Evolutionary conservation across 2,329 filamentous ascomycete genomes (phyloP), one percentile per base, ranked within the genome.

Genomic region (Trichoderma gracile): DNA sequence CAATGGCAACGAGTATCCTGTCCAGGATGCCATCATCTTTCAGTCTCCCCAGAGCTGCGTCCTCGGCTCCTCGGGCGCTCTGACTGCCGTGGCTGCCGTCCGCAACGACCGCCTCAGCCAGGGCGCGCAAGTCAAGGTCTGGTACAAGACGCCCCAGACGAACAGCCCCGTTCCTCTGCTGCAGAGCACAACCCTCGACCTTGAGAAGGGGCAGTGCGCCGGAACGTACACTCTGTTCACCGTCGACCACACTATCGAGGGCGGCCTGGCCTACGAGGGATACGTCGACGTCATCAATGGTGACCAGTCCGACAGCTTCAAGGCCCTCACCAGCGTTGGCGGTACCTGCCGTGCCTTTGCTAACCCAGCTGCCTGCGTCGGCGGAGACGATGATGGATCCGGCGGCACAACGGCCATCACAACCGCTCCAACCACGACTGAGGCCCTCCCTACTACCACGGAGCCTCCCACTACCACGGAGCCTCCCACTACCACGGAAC

Each of bases 41-140:
- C 85, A 87, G 72, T 76, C 74, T 21, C 80, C 82, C 1, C 84
- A 87, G 70, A 87, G 84, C 75, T 88, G 85, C 69, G 73, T 86
- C 17, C 71, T 79, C 5, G 75, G 79, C 45, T 74, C 72, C 1
- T 69, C 73, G 3, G 82, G 81, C 4, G 75, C 74, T 7, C 72
- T 82, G 8, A 82, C 78, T 5, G 73, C 82, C 19, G 76, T 78
- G 0, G 82, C 80, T 30, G 79, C 82, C 63, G 78, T 84, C 21
- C 81, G 80, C 64, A 84, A 83, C 69, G 81, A 83, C 63, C 74
- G 79, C 17, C 71, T 73, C 3, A 70, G 72, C n/a, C 67, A 77
- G 2, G 78, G 80, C 1, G 79, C 79, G 17, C 75, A 74, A 61
- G 75, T 80, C 19, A 72, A 68, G 17, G 69, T 84, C 42, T 79